phyloP scores from a whole-genome alignment of 768 basidiomycete genomes.

The Roridomyces roridus region DNA sequence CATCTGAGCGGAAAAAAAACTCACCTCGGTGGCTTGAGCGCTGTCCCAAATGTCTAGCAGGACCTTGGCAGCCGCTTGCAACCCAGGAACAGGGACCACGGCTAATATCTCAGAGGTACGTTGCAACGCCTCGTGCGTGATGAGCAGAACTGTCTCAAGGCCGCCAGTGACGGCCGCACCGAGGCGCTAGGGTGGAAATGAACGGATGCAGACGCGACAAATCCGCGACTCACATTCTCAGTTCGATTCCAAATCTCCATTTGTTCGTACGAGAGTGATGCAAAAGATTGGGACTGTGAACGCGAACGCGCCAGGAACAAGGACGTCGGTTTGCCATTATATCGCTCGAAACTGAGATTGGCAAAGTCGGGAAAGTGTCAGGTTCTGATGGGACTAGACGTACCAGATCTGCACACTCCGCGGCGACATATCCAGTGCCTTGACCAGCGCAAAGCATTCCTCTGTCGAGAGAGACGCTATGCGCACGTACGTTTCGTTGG shows the following conservation, averaged over 20 bases:
- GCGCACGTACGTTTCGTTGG: constrained; percentile 79
- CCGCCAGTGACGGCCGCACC: constrained; percentile 37
- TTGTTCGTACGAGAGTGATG: constrained; percentile 28
- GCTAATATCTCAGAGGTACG: constrained; percentile 43
- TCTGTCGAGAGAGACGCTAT: constrained; percentile 89
- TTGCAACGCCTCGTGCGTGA: constrained; percentile 42
- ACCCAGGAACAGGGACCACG: constrained; percentile 54
- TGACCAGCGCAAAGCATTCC: constrained; percentile 76
- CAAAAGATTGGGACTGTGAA: constrained; percentile 18
- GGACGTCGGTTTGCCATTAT: constrained; percentile 13
- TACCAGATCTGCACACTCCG: constrained; percentile 85
- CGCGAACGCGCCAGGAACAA: constrained; percentile 24
- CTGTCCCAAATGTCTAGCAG: constrained; percentile 62
- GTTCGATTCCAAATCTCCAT: constrained; percentile 29
- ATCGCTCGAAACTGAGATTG: constrained; percentile 6
- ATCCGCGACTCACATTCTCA: constrained; percentile 13
- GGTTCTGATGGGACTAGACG: constrained; percentile 11
- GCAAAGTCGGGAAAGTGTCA: constrained; percentile 20
- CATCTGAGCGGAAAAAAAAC: constrained; percentile 27
- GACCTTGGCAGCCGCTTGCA: constrained; percentile 53
- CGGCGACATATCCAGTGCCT: constrained; percentile 80
- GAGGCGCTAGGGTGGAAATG: constrained; percentile 34
- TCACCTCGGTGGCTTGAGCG: constrained; percentile 58
- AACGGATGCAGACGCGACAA: constrained; percentile 1
- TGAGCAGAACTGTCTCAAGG: constrained; percentile 40